phyloP scores from a whole-genome alignment of 768 basidiomycete species.

The Leccinum ochraceum region DNA sequence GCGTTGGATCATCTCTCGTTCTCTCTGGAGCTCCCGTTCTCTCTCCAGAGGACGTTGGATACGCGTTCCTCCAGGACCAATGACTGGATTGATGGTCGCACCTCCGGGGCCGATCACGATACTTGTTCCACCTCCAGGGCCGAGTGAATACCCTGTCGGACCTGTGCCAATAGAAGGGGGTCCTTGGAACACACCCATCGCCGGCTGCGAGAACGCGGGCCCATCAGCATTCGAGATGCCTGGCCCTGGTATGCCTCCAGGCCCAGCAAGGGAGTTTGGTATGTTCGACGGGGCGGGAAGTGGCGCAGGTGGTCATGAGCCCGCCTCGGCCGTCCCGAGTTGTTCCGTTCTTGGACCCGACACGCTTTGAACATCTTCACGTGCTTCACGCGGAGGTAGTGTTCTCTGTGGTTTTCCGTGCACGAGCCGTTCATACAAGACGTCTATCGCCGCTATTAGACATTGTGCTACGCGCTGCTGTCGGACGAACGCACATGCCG shows the following conservation, averaged over 20 bases:
- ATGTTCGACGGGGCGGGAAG: slow-evolving; percentile 10
- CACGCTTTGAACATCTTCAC: not conserved
- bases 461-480: not conserved
- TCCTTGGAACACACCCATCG: slow-evolving; percentile 31
- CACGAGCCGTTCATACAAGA: slow-evolving; percentile 65
- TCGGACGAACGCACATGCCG: slow-evolving; percentile 49
- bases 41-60: slow-evolving; percentile 33
- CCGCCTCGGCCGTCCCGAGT: slow-evolving; percentile 16
- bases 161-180: slow-evolving; percentile 24
- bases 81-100: slow-evolving; percentile 16
- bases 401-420: slow-evolving; percentile 50
- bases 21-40: slow-evolving; percentile 25
- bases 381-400: slow-evolving; percentile 29
- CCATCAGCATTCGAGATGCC: slow-evolving; percentile 19
- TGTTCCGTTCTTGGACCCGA: slow-evolving; percentile 14
- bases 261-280: slow-evolving; percentile 9
- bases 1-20: slow-evolving; percentile 31
- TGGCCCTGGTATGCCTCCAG: slow-evolving; percentile 9
- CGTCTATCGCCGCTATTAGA: slow-evolving; percentile 41
- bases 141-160: slow-evolving; percentile 21
- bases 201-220: slow-evolving; percentile 23
- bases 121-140: slow-evolving; percentile 23
- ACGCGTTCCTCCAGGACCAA: slow-evolving; percentile 22
- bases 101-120: slow-evolving; percentile 30
- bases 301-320: slow-evolving; percentile 9